Evolutionary conservation across 768 basidiomycete species (phyloP), one percentile per base, ranked within the genome.

Genomic region (Megacollybia marginata): DNA sequence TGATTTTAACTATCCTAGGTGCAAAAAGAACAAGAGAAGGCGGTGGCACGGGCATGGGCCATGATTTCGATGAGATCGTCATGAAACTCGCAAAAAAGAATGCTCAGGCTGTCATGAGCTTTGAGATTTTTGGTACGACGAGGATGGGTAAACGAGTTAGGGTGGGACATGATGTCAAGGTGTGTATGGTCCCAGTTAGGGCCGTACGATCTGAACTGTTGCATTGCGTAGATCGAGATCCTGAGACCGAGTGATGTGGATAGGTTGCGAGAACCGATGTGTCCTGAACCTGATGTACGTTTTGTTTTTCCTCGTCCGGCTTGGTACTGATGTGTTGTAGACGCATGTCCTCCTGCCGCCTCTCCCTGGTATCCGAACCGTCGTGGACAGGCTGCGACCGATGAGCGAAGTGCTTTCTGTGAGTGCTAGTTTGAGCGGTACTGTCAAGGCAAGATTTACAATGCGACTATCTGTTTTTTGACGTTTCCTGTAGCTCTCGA

Each of bases 31-130:
- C n/a, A n/a, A 28, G 23, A 28, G 23, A 28, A 28, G 23, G 23
- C 23, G 23, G 23, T 28, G 23, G 23, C 23, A 28, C 23, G 23
- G 23, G 23, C 6, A 28, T 28, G 23, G 23, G 23, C 23, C 76
- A 74, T 47, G 79, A 81, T 34, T 69, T 73, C 5, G 82, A 82
- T 20, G 82, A 89, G 36, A 76, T 88, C 33, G 74, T 86, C 46
- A 80, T 92, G 75, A 92, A 87, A 66, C 74, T 93, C 2, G 87
- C 90, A 10, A 94, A 94, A 71, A 90, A 90, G 66, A 82, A 83
- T 54, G 82, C 87, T 44, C 80, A 82, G 35, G 86, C 89, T 1
- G 78, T 88, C 33, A 73, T 92, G 9, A 81, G 76, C 44, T 87
- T 92, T 52, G 87, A 88, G 55, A 88, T 92, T 52, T 72, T 69